Percentiles rank a stretch among this genome's conserved stretches.
phyloP scores from a whole-genome alignment of 495 filamentous ascomycete genomes.

The Podospora pseudopauciseta region DNA sequence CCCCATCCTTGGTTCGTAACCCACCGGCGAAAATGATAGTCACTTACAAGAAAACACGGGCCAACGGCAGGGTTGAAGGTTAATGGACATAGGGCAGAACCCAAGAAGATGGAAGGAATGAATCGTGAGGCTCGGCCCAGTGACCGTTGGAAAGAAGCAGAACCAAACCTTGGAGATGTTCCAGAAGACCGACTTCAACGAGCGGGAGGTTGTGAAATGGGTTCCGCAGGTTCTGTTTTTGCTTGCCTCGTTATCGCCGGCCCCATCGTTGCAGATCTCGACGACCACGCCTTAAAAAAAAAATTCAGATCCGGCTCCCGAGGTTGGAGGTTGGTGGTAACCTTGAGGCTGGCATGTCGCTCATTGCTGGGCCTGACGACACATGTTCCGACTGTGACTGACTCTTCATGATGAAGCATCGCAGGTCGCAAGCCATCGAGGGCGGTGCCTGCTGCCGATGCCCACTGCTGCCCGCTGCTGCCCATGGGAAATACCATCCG shows the following conservation, averaged over 20 bases:
- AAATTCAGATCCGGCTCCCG: neutral
- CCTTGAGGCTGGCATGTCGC: neutral
- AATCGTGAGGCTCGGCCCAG: neutral
- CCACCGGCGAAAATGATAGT: no score
- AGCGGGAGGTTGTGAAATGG: neutral
- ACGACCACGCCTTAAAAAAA: neutral
- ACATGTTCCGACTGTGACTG: neutral
- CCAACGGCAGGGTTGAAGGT: neutral
- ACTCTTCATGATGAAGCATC: neutral
- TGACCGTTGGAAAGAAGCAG: no score
- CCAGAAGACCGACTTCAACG: neutral
- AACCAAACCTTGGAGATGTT: neutral
- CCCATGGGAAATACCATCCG: conserved; percentile 6
- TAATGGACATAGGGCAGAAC: neutral
- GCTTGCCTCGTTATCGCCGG: neutral
- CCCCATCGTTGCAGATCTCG: neutral
- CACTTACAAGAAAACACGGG: no score
- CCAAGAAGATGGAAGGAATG: neutral
- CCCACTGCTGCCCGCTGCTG: conserved; percentile 1
- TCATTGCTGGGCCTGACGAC: neutral
- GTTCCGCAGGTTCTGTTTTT: neutral
- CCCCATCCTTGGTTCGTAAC: no score
- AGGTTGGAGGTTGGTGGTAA: neutral
- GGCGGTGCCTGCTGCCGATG: conserved; percentile 15
- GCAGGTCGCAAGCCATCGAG: conserved; percentile 8